Percentiles rank a stretch among this genome's conserved stretches.
Evolutionary conservation across 2,329 filamentous ascomycete genomes (phyloP).

Genomic region (Talaromyces sp.): DNA sequence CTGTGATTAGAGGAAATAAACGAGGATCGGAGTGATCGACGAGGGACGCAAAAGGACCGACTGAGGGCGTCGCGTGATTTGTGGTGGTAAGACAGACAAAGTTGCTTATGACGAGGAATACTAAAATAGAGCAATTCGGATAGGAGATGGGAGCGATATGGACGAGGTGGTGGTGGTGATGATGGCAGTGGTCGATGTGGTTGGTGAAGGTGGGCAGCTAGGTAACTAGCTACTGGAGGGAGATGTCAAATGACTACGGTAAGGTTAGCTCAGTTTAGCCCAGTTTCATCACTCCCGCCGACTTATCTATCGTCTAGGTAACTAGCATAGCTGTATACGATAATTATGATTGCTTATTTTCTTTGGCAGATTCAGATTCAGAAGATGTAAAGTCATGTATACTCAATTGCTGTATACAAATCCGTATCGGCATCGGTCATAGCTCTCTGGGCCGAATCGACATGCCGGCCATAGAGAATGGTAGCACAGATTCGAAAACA

Average conservation of each 20-base stretch:
- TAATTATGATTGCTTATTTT: too few relatives aligned
- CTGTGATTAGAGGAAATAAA: constrained; percentile 1
- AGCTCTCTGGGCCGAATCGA: too few relatives aligned
- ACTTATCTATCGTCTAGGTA: neutral
- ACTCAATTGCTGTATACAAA: too few relatives aligned
- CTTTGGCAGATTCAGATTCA: too few relatives aligned
- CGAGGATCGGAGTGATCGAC: constrained; percentile 11
- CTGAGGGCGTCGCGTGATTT: constrained; percentile 24
- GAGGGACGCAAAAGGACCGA: constrained; percentile 21
- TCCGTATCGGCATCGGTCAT: too few relatives aligned
- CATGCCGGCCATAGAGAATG: too few relatives aligned
- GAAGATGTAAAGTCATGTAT: too few relatives aligned
- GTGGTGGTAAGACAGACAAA: constrained; percentile 12
- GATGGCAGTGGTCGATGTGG: constrained; percentile 11
- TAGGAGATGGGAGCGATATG: constrained; percentile 12
- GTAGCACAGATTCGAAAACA: neutral
- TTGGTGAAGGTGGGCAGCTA: constrained; percentile 3
- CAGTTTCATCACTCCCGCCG: constrained; percentile 2
- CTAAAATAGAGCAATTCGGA: constrained; percentile 1
- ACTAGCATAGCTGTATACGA: too few relatives aligned
- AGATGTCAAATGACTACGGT: constrained; percentile 12
- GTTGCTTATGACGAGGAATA: neutral
- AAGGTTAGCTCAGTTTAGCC: neutral
- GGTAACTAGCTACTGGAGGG: neutral
- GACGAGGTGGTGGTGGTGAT: constrained; percentile 9